Conservation (phyloP, 441 rosid species). For the Hura crepitans region DNA sequence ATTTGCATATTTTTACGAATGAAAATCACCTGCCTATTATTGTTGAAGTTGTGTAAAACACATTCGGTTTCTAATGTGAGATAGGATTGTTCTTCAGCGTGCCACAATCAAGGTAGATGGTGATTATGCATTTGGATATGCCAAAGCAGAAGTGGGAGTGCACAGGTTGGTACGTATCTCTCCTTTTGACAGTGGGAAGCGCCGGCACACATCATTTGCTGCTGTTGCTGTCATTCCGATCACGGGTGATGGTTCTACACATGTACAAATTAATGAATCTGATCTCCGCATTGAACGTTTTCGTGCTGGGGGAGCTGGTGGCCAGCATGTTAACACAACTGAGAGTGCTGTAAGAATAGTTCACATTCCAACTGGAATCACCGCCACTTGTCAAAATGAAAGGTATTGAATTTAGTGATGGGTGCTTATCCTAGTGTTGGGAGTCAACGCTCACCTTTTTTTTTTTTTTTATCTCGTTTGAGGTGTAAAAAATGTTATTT, state of each 20-base stretch:
- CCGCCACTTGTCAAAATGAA: constrained; percentile 90
- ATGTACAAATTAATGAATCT: constrained; percentile 79
- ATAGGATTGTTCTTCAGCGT: constrained; percentile 46
- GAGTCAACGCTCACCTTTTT: neutral
- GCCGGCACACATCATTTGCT: constrained; percentile 93
- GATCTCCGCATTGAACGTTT: constrained; percentile 92
- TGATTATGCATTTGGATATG: constrained; percentile 89
- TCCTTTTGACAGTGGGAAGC: constrained; percentile 84
- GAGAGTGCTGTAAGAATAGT: constrained; percentile 93
- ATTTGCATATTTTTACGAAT: neutral
- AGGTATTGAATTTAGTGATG: constrained; percentile 39
- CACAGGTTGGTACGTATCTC: constrained; percentile 95
- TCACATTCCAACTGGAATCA: constrained; percentile 85
- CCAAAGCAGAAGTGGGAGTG: constrained; percentile 96
- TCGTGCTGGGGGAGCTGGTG: constrained; percentile 90
- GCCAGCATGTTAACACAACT: constrained; percentile 87
- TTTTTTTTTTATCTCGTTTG: neutral
- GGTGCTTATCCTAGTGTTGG: neutral
- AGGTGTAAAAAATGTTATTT: neutral
- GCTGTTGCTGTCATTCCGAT: constrained; percentile 97
- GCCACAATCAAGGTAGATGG: constrained; percentile 94
- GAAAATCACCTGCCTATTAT: neutral
- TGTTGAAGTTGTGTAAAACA: neutral
- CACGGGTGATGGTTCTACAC: constrained; percentile 66
- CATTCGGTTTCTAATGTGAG: constrained; percentile 12